phyloP scores from a whole-genome alignment of 2,329 filamentous ascomycete species.

The Aspergillus oerlinghausenensis region DNA sequence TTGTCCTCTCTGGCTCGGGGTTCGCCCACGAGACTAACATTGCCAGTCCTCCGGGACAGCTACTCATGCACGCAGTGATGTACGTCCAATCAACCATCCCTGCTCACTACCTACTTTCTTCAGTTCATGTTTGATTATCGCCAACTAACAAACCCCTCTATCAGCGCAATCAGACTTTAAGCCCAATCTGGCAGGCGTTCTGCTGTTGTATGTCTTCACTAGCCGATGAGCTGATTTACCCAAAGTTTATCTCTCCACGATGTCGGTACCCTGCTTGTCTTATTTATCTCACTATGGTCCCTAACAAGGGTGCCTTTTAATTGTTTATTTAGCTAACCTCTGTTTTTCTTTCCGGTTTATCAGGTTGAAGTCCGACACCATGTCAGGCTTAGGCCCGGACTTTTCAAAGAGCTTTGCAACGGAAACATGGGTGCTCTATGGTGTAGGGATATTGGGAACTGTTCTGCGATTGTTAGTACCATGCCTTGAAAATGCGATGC shows the following conservation, averaged over 20 bases:
- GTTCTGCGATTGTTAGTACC: conserved; percentile 39
- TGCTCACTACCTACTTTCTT: neutral
- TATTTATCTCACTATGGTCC: neutral
- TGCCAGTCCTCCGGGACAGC: neutral
- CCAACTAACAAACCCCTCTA: neutral
- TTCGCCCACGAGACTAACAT: neutral
- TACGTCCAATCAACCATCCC: neutral
- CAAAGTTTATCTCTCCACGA: conserved; percentile 3
- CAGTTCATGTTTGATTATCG: neutral
- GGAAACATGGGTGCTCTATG: conserved; percentile 41
- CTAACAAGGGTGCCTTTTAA: conserved; percentile 5
- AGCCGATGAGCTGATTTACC: neutral
- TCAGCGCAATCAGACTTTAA: neutral
- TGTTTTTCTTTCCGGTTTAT: conserved; percentile 2
- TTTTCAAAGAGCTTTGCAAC: conserved; percentile 27
- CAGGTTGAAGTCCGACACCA: conserved; percentile 20
- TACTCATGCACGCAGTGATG: neutral
- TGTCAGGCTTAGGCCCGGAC: conserved; percentile 26
- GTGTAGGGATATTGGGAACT: conserved; percentile 34
- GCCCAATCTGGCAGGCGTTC: neutral
- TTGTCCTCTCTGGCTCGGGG: neutral
- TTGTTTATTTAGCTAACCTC: neutral
- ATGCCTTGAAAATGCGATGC: conserved; percentile 2
- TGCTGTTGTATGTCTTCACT: neutral
- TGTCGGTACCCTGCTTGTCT: conserved; percentile 8